Percentiles rank a stretch among this genome's conserved stretches.
These are phyloP conservation scores for Chytriomyces confervae DNA, from an alignment of 192 early-diverging fungal genomes.

Conservation along the genomic window DNA sequence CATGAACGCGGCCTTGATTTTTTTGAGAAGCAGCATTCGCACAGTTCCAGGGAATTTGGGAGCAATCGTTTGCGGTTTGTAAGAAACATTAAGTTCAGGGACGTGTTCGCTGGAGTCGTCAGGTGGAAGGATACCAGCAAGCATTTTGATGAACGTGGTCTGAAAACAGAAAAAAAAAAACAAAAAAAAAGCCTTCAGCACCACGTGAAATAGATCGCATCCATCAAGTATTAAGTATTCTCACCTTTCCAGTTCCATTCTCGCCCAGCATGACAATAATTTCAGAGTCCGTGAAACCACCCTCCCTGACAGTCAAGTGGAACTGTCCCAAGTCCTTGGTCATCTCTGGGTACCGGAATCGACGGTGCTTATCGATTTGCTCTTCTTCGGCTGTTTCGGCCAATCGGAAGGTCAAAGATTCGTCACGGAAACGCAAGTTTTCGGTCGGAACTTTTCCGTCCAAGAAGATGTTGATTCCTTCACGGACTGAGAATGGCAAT, in stretches of 20 bases:
- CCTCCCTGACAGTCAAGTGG: slow-evolving; percentile 74
- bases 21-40: slow-evolving; percentile 86
- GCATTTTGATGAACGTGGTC: slow-evolving; percentile 94
- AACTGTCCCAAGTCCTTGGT: slow-evolving; percentile 86
- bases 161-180: slow-evolving; percentile 18
- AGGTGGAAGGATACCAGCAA: slow-evolving; percentile 81
- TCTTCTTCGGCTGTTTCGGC: slow-evolving; percentile 88
- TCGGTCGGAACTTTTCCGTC: slow-evolving; percentile 96
- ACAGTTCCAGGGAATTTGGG: slow-evolving; percentile 94
- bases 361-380: slow-evolving; percentile 67
- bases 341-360: slow-evolving; percentile 89
- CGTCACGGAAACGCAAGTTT: slow-evolving; percentile 98
- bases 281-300: slow-evolving; percentile 95
- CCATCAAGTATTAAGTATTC: not conserved
- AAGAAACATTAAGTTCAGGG: slow-evolving; percentile 86
- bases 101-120: slow-evolving; percentile 76
- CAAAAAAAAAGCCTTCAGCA: not conserved
- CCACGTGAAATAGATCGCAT: not conserved
- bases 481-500: slow-evolving; percentile 93
- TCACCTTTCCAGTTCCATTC: slow-evolving; percentile 91
- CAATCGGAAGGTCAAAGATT: slow-evolving; percentile 89
- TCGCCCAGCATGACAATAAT: slow-evolving; percentile 98
- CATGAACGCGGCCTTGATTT: slow-evolving; percentile 83
- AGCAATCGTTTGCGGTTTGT: slow-evolving; percentile 99
- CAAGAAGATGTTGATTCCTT: slow-evolving; percentile 99